Percentiles rank a stretch among this genome's conserved stretches.
Conservation (phyloP, 805 yeast genomes). For the Hemisphaericaspora nanyangensis region DNA sequence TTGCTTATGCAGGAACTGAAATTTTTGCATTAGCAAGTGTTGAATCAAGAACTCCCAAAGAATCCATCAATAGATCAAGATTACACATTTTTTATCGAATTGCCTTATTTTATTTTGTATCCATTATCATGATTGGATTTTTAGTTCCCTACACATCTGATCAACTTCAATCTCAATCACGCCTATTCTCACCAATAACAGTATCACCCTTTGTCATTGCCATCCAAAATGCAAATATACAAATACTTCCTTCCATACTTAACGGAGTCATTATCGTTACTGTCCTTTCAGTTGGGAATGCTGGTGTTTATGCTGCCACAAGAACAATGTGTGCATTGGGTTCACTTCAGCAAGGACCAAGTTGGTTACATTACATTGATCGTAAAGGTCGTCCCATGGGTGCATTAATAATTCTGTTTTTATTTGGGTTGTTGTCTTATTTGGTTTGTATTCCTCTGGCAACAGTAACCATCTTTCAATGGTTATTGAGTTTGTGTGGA, state of each 20-base stretch:
- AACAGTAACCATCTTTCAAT: slow-evolving; percentile 23
- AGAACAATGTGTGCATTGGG: slow-evolving; percentile 30
- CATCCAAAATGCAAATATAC: slow-evolving; percentile 25
- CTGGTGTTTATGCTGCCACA: slow-evolving; percentile 33
- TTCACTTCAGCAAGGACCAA: slow-evolving; percentile 28
- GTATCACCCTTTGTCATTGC: slow-evolving; percentile 40
- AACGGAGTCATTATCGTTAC: slow-evolving; percentile 32
- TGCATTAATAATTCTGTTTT: slow-evolving; percentile 21
- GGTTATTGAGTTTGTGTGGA: slow-evolving; percentile 30
- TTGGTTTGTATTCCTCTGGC: slow-evolving; percentile 23
- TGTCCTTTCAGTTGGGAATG: slow-evolving; percentile 32
- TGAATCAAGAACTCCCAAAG: slow-evolving; percentile 60
- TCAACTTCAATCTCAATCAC: slow-evolving; percentile 9
- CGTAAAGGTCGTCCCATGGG: slow-evolving; percentile 29
- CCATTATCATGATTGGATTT: slow-evolving; percentile 52
- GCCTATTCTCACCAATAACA: slow-evolving; percentile 19
- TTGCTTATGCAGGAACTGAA: slow-evolving; percentile 67
- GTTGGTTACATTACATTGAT: slow-evolving; percentile 24
- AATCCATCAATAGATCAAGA: slow-evolving; percentile 58
- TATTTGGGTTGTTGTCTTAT: slow-evolving; percentile 25
- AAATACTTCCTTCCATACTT: slow-evolving; percentile 29
- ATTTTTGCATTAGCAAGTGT: slow-evolving; percentile 64
- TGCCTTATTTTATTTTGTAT: slow-evolving; percentile 52
- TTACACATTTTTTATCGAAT: slow-evolving; percentile 67
- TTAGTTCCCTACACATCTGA: slow-evolving; percentile 38